Evolutionary conservation across 805 yeast species (phyloP).

Genomic region (Cyberlindnera bimundalis): DNA sequence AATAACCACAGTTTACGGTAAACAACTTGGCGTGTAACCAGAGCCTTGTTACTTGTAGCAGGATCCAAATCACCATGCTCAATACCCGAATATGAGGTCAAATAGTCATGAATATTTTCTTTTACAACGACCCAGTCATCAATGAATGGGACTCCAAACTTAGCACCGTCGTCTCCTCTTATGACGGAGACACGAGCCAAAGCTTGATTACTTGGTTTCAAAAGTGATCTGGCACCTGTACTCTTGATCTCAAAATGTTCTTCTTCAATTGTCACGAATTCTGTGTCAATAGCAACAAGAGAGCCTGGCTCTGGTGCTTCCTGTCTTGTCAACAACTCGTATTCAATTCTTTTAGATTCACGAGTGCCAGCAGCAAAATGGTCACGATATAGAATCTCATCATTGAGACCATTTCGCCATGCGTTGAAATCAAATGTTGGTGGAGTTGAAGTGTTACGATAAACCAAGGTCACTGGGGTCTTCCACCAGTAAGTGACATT

Average conservation of each 20-base stretch:
- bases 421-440: slow-evolving; percentile 43
- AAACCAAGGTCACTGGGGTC: slow-evolving; percentile 68
- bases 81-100: slow-evolving; percentile 92
- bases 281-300: slow-evolving; percentile 92
- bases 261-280: slow-evolving; percentile 78
- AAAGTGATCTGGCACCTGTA: slow-evolving; percentile 63
- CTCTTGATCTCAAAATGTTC: slow-evolving; percentile 77
- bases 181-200: slow-evolving; percentile 88
- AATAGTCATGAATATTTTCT: slow-evolving; percentile 72
- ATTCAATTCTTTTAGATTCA: slow-evolving; percentile 56
- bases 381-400: slow-evolving; percentile 66
- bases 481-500: slow-evolving; percentile 78
- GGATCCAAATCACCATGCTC: slow-evolving; percentile 88
- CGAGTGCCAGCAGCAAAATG: slow-evolving; percentile 68
- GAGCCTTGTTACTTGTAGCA: slow-evolving; percentile 52
- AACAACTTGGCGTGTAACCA: slow-evolving; percentile 79
- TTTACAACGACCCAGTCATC: slow-evolving; percentile 87
- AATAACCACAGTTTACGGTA: slow-evolving; percentile 89
- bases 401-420: slow-evolving; percentile 53
- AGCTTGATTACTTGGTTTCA: slow-evolving; percentile 72
- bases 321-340: slow-evolving; percentile 57
- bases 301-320: slow-evolving; percentile 77
- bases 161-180: slow-evolving; percentile 63
- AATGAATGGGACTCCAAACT: slow-evolving; percentile 74
- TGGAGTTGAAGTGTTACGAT: slow-evolving; percentile 46